These are phyloP conservation scores for Henckelia pumila DNA, from an alignment of 257 asterid species.

Conservation along the genomic window DNA sequence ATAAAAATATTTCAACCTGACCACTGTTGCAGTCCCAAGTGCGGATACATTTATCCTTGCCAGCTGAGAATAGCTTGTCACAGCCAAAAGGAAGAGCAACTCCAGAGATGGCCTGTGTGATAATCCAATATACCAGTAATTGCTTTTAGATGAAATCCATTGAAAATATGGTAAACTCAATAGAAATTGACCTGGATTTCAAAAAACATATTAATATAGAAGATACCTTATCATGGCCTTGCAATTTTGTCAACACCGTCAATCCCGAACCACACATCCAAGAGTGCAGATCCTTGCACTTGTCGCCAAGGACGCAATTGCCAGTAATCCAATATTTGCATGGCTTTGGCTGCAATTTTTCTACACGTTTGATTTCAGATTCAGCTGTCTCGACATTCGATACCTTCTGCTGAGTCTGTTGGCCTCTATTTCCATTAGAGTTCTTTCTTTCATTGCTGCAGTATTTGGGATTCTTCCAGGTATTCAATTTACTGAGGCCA, in stretches of 20 bases:
- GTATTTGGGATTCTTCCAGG: slow-evolving; percentile 27
- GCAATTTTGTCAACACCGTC: slow-evolving; percentile 43
- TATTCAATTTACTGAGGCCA: not conserved
- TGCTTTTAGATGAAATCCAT: too few species aligned
- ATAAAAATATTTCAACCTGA: slow-evolving; percentile 22
- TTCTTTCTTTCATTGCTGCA: not conserved
- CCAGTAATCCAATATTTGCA: slow-evolving; percentile 44
- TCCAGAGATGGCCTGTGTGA: slow-evolving; percentile 29
- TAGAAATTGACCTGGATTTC: too few species aligned
- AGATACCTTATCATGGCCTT: slow-evolving; percentile 48
- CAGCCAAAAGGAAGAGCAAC: too few species aligned
- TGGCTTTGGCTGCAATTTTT: slow-evolving; percentile 27
- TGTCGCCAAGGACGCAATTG: slow-evolving; percentile 45
- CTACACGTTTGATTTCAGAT: not conserved
- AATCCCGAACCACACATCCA: slow-evolving; percentile 49
- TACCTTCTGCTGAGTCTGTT: not conserved
- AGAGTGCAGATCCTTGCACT: slow-evolving; percentile 44
- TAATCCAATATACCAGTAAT: too few species aligned
- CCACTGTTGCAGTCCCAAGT: slow-evolving; percentile 43
- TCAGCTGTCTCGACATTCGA: too few species aligned
- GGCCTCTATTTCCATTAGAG: not conserved
- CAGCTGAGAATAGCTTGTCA: slow-evolving; percentile 27
- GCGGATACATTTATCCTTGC: slow-evolving; percentile 30
- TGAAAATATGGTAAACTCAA: too few species aligned
- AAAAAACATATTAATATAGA: too few species aligned